Evolutionary conservation across 805 yeast species (phyloP).

Genomic region (Nakazawaea pomicola): DNA sequence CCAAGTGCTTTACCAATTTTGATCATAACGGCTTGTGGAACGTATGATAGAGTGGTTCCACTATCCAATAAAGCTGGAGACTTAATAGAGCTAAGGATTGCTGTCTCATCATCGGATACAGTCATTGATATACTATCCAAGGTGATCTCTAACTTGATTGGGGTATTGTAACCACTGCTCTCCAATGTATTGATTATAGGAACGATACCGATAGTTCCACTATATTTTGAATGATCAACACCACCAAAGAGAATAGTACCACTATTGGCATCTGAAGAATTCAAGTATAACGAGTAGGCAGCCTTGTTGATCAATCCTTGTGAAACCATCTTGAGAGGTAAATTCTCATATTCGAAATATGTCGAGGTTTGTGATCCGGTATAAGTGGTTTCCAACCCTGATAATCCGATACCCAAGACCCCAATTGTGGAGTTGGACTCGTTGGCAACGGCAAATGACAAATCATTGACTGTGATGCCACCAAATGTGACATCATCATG

Average conservation of each 20-base stretch:
- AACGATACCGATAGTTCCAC: slow-evolving; percentile 44
- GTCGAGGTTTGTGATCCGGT: slow-evolving; percentile 19
- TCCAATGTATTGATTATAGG: slow-evolving; percentile 44
- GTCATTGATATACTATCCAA: slow-evolving; percentile 30
- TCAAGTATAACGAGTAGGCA: slow-evolving; percentile 61
- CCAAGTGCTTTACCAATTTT: slow-evolving; percentile 26
- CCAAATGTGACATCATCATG: slow-evolving; percentile 54
- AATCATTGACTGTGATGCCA: slow-evolving; percentile 37
- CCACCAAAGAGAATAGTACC: slow-evolving; percentile 74
- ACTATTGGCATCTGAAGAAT: slow-evolving; percentile 30
- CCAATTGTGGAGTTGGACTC: slow-evolving; percentile 60
- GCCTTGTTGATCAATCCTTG: slow-evolving; percentile 52
- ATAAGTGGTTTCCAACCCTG: slow-evolving; percentile 63
- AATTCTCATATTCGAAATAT: slow-evolving; percentile 50
- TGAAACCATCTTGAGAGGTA: slow-evolving; percentile 56
- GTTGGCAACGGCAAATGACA: slow-evolving; percentile 74
- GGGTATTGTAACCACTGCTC: slow-evolving; percentile 26
- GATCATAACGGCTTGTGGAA: slow-evolving; percentile 31
- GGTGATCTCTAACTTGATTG: slow-evolving; percentile 46
- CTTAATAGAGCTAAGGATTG: slow-evolving; percentile 21
- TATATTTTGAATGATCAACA: slow-evolving; percentile 57
- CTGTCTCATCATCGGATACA: slow-evolving; percentile 15
- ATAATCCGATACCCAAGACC: slow-evolving; percentile 70
- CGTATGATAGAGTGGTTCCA: slow-evolving; percentile 48
- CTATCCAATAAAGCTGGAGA: slow-evolving; percentile 47